Evolutionary conservation across 2,329 filamentous ascomycete species (phyloP), one percentile per base, ranked within the genome.

Genomic region (Talaromyces funiculosus): DNA sequence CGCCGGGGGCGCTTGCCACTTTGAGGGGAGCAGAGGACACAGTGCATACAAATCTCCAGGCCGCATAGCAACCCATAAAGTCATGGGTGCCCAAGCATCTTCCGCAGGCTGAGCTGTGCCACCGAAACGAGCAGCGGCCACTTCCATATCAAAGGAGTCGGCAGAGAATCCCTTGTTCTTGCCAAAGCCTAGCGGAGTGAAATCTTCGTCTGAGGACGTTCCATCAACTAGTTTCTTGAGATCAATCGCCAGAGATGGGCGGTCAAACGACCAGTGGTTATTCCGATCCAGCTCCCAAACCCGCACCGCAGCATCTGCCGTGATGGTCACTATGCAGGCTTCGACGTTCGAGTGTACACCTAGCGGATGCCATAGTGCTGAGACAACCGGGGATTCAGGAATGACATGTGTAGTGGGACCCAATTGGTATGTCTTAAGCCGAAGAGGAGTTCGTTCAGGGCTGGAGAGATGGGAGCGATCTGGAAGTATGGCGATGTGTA

Each of bases 41-140:
- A 99, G 79, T 1, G 93, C 92, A 70, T 99, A 99, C 5, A 97
- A 84, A 70, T 97, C 92, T 3, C 94, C 94, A 62, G 91, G 89
- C 38, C 86, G 86, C 89, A 97, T 99, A n/a, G 92, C 92, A 56
- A 97, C 80, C 90, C 93, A 99, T 10, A 99, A 81, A 0, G 94
- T 97, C 90, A 97, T 97, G 9, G 92, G 86, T 7, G 92, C 90
- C 94, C 94, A 99, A 1, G 83, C 83, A 68, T 85, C 80, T 64
- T 86, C 83, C 38, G 81, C 82, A 58, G 82, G 79, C 59, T 74
- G 77, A 9, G 82, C 84, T 55, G 72, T 78, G 26, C 92, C 92
- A 14, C 92, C 93, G 77, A 99, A 99, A 71, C 87, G 90, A 55
- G 92, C 92, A 1, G 92, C 88, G 3, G 92, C 91, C 22, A 96